Evolutionary conservation across 345 rosid genomes (phyloP), one percentile per base, ranked within the genome.

Genomic region (Linum tenue): DNA sequence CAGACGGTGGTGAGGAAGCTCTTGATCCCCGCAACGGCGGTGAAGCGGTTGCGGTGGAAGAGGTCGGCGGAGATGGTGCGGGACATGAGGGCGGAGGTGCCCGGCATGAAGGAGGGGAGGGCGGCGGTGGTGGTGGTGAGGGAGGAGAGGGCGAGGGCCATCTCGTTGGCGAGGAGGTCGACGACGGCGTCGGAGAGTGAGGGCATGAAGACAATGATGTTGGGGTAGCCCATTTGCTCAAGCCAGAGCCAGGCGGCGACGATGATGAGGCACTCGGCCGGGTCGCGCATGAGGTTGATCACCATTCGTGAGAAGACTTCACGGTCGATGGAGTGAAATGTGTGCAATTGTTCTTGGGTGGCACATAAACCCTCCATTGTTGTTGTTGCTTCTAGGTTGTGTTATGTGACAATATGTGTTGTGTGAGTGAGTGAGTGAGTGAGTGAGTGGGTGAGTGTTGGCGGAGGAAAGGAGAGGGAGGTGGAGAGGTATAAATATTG

Each of bases 231-330:
- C n/a, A 22, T 63, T 7, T 77, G 74, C 66, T 82, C 84, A 1
- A 82, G 71, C 82, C 82, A 80, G n/a, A 82, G 63, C 86, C 86
- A 82, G 2, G 64, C 12, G 5, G 86, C 79, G 69, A 82, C 66
- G 62, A 80, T 67, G 0, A 80, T 56, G 0, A 82, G 22, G 63
- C 79, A 78, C 36, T 80, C 75, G 15, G 67, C 77, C 2, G 82
- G 80, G 5, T 74, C 67, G 50, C 79, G 65, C 66, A 5, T 3
- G 3, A 75, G 56, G 10, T n/a, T 65, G n/a, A 76, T 36, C 0
- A 82, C 77, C 76, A 82, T 36, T 31, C 77, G 66, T 43, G 77
- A 66, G 59, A 82, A 82, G 4, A 76, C 15, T 17, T 74, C 77
- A 5, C 86, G 67, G 68, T 80, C 84, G 1, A 78, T 68, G 50